Percentiles rank a stretch among this genome's conserved stretches.
phyloP scores from a whole-genome alignment of 2,329 filamentous ascomycete genomes.

The Verticillium tricorpus region DNA sequence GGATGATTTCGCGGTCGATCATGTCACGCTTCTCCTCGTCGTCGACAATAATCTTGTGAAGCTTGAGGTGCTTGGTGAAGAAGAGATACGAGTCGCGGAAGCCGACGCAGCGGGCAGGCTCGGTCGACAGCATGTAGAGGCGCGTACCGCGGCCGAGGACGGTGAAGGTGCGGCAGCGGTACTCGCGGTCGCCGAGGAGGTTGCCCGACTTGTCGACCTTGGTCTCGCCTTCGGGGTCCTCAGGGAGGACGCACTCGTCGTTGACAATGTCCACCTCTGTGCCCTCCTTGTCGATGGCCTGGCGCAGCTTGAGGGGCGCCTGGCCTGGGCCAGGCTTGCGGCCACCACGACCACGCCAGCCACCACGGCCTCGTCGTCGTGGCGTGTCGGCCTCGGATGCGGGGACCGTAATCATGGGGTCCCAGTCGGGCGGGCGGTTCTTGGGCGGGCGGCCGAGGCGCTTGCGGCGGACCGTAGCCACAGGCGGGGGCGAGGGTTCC shows the following conservation, averaged over 20 bases:
- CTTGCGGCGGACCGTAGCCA: constrained; percentile 64
- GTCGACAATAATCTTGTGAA: constrained; percentile 97
- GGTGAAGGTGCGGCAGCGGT: constrained; percentile 92
- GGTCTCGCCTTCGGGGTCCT: constrained; percentile 81
- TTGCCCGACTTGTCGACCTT: constrained; percentile 91
- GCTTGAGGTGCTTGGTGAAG: constrained; percentile 94
- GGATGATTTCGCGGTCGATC: constrained; percentile 92
- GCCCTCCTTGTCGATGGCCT: constrained; percentile 89
- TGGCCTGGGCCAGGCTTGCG: constrained; percentile 65
- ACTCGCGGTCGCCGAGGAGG: constrained; percentile 79
- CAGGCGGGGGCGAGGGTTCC: constrained; percentile 50
- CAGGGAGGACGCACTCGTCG: constrained; percentile 85
- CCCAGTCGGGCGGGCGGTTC: constrained; percentile 77
- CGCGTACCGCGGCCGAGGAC: constrained; percentile 77
- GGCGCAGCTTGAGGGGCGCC: constrained; percentile 71
- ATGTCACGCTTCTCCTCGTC: constrained; percentile 96
- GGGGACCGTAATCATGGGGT: constrained; percentile 54
- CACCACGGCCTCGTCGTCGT: constrained; percentile 61
- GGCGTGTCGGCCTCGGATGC: constrained; percentile 54
- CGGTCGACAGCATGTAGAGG: constrained; percentile 97
- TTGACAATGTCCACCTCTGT: constrained; percentile 86
- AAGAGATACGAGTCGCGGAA: constrained; percentile 98
- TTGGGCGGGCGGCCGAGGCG: constrained; percentile 83
- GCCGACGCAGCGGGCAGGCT: constrained; percentile 91
- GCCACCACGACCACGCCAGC: constrained; percentile 65